phyloP scores from a whole-genome alignment of 2,329 filamentous ascomycete species.

The Achaetomium macrosporum region DNA sequence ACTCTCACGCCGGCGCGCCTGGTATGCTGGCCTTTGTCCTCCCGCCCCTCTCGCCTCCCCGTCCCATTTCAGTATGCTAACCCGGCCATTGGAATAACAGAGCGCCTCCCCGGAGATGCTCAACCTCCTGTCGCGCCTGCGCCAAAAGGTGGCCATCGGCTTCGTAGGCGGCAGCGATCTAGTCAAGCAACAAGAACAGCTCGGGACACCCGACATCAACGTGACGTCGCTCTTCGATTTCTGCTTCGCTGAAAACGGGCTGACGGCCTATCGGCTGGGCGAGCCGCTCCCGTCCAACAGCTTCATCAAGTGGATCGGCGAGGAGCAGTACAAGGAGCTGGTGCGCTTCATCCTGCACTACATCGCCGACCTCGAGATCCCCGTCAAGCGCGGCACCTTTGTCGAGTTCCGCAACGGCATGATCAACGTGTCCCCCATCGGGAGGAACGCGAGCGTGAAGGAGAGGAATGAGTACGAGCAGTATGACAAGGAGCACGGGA shows the following conservation, averaged over 20 bases:
- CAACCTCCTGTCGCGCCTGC: constrained; percentile 68
- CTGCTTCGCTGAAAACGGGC: constrained; percentile 94
- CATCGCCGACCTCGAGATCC: constrained; percentile 76
- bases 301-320: constrained; percentile 90
- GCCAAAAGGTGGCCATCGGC: constrained; percentile 82
- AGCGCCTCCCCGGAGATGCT: constrained; percentile 75
- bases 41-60: not conserved
- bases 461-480: constrained; percentile 79
- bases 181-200: constrained; percentile 91
- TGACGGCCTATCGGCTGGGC: constrained; percentile 84
- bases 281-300: constrained; percentile 67
- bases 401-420: constrained; percentile 88
- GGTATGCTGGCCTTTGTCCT: constrained; percentile 43
- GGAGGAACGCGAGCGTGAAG: constrained; percentile 73
- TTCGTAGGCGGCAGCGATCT: constrained; percentile 92
- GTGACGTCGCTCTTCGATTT: constrained; percentile 93
- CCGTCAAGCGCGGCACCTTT: constrained; percentile 78
- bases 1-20: constrained; percentile 79
- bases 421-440: constrained; percentile 79
- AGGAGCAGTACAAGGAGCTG: constrained; percentile 73
- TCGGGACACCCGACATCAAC: constrained; percentile 60
- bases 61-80: not conserved
- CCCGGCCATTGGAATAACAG: constrained; percentile 35
- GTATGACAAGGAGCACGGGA: constrained; percentile 71
- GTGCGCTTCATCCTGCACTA: constrained; percentile 73